Evolutionary conservation across 2,329 filamentous ascomycete genomes (phyloP), one percentile per base, ranked within the genome.

Genomic region (Colletotrichum sublineola): DNA sequence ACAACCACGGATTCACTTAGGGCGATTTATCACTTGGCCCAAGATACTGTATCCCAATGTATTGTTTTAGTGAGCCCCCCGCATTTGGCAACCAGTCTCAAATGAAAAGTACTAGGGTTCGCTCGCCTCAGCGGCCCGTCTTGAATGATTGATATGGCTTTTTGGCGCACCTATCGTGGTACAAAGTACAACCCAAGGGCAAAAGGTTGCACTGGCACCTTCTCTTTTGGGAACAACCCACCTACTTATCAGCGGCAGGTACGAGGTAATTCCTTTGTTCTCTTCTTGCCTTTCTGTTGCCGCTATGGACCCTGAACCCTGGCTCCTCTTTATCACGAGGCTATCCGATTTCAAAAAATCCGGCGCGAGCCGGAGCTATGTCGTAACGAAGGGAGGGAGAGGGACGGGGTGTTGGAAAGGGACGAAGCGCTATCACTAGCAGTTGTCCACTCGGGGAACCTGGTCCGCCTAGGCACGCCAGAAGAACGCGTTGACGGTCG

Each of bases 281-380:
- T 38, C 46, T 65, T 63, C 18, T 46, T 42, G n/a, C 42, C 58
- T 46, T 52, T 67, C n/a, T 56, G 62, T 63, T 50, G n/a, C 53
- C 44, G 53, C 46, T 36, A 55, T 56, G 24, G 9, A 36, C 66
- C 53, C 55, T 48, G 15, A 50, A 57, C 44, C 68, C 48, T 38
- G 40, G 61, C 40, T 50, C n/a, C 8, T 57, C 67, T 71, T 73
- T 63, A 56, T 73, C 71, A 71, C 67, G 50, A 73, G 62, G 62
- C 33, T 42, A 7, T 57, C 67, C 36, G 56, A 67, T 57, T 62
- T 52, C 56, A 70, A 67, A 31, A 9, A 44, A 65, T 58, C 50
- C 67, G 61, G 67, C 55, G 52, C 62, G 56, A 52, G 55, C 62
- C 48, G 71, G 40, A 63, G 63, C 67, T n/a, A 71, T 31, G 60